These are phyloP conservation scores for Butyriboletus loyo DNA, from an alignment of 768 basidiomycete species.

Conservation along the genomic window DNA sequence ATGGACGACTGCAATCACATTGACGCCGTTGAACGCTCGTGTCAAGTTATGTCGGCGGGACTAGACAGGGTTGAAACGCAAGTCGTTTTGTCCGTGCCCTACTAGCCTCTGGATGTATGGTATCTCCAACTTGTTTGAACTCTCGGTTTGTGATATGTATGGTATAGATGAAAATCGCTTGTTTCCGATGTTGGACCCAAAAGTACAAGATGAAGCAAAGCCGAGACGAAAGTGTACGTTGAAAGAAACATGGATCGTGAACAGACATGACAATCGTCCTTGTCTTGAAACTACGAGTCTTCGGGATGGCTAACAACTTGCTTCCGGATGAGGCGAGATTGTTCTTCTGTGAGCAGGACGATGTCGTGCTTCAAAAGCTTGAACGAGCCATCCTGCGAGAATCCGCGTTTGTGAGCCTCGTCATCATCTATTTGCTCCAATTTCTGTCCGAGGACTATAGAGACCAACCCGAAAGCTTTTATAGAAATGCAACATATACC, in stretches of 20 bases:
- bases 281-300: background rate
- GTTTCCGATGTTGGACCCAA: background rate
- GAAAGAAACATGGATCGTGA: no score
- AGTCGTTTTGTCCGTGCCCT: background rate
- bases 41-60: slow-evolving; percentile 23
- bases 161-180: background rate
- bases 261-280: background rate
- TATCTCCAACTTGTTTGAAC: background rate
- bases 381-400: slow-evolving; percentile 46
- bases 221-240: background rate
- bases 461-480: background rate
- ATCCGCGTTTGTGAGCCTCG: slow-evolving; percentile 48
- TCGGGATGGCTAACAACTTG: slow-evolving; percentile 13
- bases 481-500: slow-evolving; percentile 39
- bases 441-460: slow-evolving; percentile 35
- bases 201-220: background rate
- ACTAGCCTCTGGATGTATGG: background rate
- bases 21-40: slow-evolving; percentile 31
- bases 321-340: slow-evolving; percentile 34
- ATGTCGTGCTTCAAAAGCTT: slow-evolving; percentile 47
- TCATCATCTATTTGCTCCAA: slow-evolving; percentile 53
- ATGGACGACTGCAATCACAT: slow-evolving; percentile 38
- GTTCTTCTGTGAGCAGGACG: slow-evolving; percentile 41
- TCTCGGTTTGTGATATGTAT: background rate
- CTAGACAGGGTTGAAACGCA: background rate